Conservation (phyloP, 225 moss, liverwort and hornwort species). For the Polytrichum commune region DNA sequence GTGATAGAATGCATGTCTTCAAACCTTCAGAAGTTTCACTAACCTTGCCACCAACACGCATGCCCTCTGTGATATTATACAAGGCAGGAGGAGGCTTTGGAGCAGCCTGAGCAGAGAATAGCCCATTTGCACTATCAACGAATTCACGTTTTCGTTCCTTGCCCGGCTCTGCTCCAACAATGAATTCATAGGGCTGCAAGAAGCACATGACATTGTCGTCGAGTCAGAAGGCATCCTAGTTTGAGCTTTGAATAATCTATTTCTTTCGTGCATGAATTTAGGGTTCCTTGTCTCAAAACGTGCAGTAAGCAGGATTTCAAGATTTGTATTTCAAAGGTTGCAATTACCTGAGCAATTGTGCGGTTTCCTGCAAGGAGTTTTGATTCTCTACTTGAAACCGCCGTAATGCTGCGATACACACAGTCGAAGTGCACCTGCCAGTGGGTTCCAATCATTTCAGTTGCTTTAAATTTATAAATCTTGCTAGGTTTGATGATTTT, state of each 20-base stretch:
- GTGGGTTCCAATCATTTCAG: too few species aligned
- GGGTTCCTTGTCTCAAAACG: too few species aligned
- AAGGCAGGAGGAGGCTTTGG: slow-evolving; percentile 70
- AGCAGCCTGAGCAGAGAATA: slow-evolving; percentile 66
- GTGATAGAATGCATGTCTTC: background rate
- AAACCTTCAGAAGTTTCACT: background rate
- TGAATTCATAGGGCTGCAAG: slow-evolving; percentile 64
- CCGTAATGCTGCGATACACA: slow-evolving; percentile 58
- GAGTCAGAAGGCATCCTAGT: too few species aligned
- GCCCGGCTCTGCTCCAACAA: slow-evolving; percentile 58
- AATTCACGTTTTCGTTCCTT: slow-evolving; percentile 68
- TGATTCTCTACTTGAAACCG: slow-evolving; percentile 71
- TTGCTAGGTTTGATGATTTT: too few species aligned
- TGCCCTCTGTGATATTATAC: slow-evolving; percentile 58
- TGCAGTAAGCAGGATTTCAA: too few species aligned
- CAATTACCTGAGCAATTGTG: slow-evolving; percentile 56
- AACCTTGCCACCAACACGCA: slow-evolving; percentile 75
- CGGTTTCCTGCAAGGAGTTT: slow-evolving; percentile 72
- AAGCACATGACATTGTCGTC: background rate
- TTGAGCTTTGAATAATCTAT: too few species aligned
- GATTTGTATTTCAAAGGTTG: background rate
- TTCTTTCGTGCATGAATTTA: too few species aligned
- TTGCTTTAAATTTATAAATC: too few species aligned
- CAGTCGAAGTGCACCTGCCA: slow-evolving; percentile 71
- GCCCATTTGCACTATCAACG: slow-evolving; percentile 65